Evolutionary conservation across 1,139 yeast species (phyloP), one percentile per base, ranked within the genome.

Genomic region (Kodamaea derodonti): DNA sequence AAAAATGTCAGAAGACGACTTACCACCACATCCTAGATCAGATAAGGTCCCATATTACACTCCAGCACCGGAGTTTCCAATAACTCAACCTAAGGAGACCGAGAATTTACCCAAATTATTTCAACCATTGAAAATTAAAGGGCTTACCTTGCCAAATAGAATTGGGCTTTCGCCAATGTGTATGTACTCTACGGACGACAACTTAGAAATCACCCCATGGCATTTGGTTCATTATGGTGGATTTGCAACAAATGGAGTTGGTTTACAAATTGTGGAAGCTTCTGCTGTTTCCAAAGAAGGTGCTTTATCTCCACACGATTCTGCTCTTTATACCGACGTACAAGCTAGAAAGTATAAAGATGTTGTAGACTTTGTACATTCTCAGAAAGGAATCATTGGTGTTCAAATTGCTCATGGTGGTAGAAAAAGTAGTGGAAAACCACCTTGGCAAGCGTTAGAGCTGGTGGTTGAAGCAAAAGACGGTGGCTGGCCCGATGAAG

Each of bases 151-250:
- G 20, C 69, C 65, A 12, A 77, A 76, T 45, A 58, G 81, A 44
- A 50, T 76, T 8, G 76, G 74, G 14, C 79, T 78, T 14, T 66
- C 82, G 1, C 84, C 84, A 30, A 75, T 78, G 81, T 72, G 80
- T 48, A 72, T 63, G 40, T 76, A 77, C 51, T 65, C 79, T 1
- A 66, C 73, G 3, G 48, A 54, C 4, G 42, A 51, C 18, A 47
- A 64, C 23, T 65, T 68, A 2, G 51, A 55, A 23, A 61, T 69
- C 3, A 75, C 73, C 0, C 69, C 62, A n/a, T 75, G 63, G 57
- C 80, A 74, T 45, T 42, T 55, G 27, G 54, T 62, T 13, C 78
- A 73, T 43, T 74, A 74, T 45, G 72, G 72, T 3, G 46, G 62
- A 0, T 51, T 65, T 20, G 59, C 70, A 0, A 36, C 57, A 9